Evolutionary conservation across 2,329 filamentous ascomycete species (phyloP).

Genomic region (Lachnellula occidentalis): DNA sequence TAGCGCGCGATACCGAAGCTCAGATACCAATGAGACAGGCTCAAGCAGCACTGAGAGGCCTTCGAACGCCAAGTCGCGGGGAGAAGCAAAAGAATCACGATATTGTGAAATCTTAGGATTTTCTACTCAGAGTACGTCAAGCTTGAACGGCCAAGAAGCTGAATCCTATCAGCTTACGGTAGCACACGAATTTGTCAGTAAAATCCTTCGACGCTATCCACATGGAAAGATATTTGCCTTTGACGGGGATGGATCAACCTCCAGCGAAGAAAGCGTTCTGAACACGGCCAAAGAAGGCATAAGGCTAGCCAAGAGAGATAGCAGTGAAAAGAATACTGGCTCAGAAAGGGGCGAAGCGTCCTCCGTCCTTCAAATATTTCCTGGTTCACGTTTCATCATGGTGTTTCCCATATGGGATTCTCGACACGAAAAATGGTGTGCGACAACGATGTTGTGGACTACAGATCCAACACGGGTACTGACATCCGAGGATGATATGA

Average conservation of each 20-base stretch:
- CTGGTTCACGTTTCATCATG: background rate
- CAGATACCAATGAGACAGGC: background rate
- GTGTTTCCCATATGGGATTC: slow-evolving; percentile 6
- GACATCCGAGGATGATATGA: slow-evolving; percentile 23
- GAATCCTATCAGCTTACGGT: background rate
- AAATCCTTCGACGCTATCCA: slow-evolving; percentile 8
- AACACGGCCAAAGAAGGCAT: background rate
- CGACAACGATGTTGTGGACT: slow-evolving; percentile 26
- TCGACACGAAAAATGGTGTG: slow-evolving; percentile 22
- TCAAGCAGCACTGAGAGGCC: background rate
- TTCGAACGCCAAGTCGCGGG: background rate
- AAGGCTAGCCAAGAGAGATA: background rate
- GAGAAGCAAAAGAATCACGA: background rate
- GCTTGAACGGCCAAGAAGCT: slow-evolving; percentile 3
- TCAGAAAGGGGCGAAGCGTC: background rate
- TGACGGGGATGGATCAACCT: slow-evolving; percentile 1
- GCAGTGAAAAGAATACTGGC: background rate
- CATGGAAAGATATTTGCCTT: slow-evolving; percentile 10
- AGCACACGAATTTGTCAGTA: slow-evolving; percentile 2
- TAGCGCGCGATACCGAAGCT: background rate
- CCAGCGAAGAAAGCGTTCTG: background rate
- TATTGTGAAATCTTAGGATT: slow-evolving; percentile 6
- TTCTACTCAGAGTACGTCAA: slow-evolving; percentile 5
- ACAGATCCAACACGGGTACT: slow-evolving; percentile 16
- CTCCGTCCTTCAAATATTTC: background rate